Evolutionary conservation across 2,329 filamentous ascomycete genomes (phyloP).

Genomic region (Ophiobolus disseminans): DNA sequence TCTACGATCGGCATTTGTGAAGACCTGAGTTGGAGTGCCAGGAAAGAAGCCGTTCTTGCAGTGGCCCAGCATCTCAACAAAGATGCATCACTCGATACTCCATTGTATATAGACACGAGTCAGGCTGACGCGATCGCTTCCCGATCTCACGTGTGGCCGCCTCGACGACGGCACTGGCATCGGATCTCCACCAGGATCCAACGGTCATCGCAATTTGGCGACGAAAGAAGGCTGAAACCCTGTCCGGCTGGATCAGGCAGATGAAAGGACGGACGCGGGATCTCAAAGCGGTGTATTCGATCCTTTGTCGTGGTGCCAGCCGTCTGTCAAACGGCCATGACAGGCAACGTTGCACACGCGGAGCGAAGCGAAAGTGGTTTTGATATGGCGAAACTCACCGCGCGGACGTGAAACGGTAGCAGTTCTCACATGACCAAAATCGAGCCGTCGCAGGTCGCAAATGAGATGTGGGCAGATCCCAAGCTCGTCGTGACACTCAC

Average conservation of each 20-base stretch:
- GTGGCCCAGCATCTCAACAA: not conserved
- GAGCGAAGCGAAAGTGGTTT: conserved; percentile 5
- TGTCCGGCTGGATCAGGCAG: conserved; percentile 15
- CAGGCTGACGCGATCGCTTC: conserved; percentile 9
- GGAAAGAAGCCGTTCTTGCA: too few relatives aligned
- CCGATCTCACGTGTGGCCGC: conserved; percentile 17
- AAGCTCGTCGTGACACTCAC: conserved; percentile 9
- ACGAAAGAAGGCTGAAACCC: conserved; percentile 19
- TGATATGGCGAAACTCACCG: conserved; percentile 20
- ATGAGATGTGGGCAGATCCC: too few relatives aligned
- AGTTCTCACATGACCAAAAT: conserved; percentile 19
- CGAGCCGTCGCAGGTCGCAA: conserved; percentile 18
- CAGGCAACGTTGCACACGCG: conserved; percentile 11
- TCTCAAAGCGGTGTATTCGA: conserved; percentile 3
- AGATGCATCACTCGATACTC: not conserved
- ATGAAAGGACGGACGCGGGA: conserved; percentile 10
- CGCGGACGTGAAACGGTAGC: conserved; percentile 20
- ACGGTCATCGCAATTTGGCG: conserved; percentile 11
- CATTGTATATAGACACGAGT: conserved; percentile 5
- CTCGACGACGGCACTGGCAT: conserved; percentile 9
- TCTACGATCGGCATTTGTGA: too few relatives aligned
- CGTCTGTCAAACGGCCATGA: conserved; percentile 7
- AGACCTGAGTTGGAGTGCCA: too few relatives aligned
- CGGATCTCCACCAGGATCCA: conserved; percentile 22
- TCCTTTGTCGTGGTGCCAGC: conserved; percentile 11